phyloP scores from a whole-genome alignment of 495 filamentous ascomycete species.

The Tetracladium setigerum region DNA sequence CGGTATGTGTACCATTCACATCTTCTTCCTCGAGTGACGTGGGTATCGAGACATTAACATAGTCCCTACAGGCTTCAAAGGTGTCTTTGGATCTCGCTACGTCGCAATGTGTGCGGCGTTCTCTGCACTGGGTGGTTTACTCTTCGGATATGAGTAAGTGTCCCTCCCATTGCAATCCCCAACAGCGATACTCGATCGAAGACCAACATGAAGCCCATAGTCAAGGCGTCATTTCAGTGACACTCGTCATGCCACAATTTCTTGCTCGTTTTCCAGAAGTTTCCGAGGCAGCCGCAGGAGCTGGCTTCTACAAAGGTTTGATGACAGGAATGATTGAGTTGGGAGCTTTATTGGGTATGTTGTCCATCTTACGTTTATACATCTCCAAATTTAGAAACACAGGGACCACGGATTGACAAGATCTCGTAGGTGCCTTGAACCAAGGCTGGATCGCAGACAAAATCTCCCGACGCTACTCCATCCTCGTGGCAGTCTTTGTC shows the following conservation, averaged over 20 bases:
- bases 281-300: not conserved
- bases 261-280: slow-evolving; percentile 40
- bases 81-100: slow-evolving; percentile 42
- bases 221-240: slow-evolving; percentile 48
- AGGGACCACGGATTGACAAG: not conserved
- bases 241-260: slow-evolving; percentile 52
- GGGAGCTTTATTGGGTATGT: slow-evolving; percentile 31
- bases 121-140: slow-evolving; percentile 45
- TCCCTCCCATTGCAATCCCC: too few relatives aligned
- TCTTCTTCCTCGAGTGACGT: too few relatives aligned
- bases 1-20: too few relatives aligned
- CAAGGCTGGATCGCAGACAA: slow-evolving; percentile 54
- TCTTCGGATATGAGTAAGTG: slow-evolving; percentile 58
- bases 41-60: too few relatives aligned
- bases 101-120: slow-evolving; percentile 46
- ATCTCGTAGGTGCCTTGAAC: slow-evolving; percentile 39
- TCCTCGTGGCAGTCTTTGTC: slow-evolving; percentile 46
- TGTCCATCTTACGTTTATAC: too few relatives aligned
- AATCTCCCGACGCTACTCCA: slow-evolving; percentile 48
- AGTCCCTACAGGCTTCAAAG: too few relatives aligned
- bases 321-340: not conserved
- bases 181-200: too few relatives aligned
- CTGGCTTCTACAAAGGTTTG: not conserved
- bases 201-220: too few relatives aligned
- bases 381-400: not conserved